Conservation (phyloP, 495 filamentous ascomycete genomes). For the Neurospora sp. region DNA sequence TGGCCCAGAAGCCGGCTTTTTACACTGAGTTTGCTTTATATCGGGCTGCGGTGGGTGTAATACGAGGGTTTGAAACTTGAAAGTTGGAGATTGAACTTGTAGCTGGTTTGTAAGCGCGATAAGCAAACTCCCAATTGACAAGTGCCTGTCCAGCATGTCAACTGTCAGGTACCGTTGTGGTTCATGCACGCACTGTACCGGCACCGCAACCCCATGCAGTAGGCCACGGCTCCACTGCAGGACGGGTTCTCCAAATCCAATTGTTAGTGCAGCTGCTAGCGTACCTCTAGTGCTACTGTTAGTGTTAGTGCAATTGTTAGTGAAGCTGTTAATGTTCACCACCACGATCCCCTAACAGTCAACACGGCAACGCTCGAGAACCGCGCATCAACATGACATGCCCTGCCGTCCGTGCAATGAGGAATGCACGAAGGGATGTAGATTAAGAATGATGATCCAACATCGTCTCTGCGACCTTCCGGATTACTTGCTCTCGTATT, state of each 20-base stretch:
- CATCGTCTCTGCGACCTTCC: background rate
- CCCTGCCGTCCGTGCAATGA: background rate
- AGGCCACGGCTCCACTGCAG: background rate
- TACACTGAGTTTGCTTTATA: no score
- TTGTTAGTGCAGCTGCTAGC: background rate
- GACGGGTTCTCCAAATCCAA: background rate
- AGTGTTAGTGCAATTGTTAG: background rate
- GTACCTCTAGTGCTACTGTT: background rate
- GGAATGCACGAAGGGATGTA: background rate
- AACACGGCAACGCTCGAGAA: background rate
- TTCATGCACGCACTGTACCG: background rate
- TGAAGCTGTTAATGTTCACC: background rate
- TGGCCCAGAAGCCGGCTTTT: no score
- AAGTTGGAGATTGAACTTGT: no score
- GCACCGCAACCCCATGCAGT: background rate
- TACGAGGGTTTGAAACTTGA: no score
- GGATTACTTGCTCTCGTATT: background rate
- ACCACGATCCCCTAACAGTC: background rate
- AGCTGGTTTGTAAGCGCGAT: no score
- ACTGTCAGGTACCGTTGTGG: background rate
- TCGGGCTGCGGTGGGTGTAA: no score
- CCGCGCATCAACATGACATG: background rate
- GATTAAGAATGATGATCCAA: background rate
- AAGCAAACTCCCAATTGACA: no score
- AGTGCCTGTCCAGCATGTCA: background rate